Percentiles rank a stretch among this genome's conserved stretches.
These are phyloP conservation scores for Papilionanthe hybrid DNA, from an alignment of 116 monocot genomes.

Conservation along the genomic window DNA sequence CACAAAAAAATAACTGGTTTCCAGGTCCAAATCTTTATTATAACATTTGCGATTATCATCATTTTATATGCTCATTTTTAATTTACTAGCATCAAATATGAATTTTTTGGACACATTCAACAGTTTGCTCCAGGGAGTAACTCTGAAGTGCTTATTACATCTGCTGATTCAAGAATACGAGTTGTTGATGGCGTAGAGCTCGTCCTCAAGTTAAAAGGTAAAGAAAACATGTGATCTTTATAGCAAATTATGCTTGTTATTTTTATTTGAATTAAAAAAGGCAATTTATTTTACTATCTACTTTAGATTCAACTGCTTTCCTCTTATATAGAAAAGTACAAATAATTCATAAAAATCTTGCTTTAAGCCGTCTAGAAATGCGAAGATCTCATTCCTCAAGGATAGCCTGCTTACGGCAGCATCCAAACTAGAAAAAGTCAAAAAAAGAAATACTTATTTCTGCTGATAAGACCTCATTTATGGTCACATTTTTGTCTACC, in stretches of 20 bases:
- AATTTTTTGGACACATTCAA: constrained; percentile 15
- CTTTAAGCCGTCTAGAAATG: no score
- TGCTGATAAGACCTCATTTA: no score
- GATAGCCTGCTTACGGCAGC: no score
- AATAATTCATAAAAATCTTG: no score
- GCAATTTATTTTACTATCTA: background rate
- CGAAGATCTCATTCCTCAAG: no score
- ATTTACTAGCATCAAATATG: constrained; percentile 1
- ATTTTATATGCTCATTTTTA: background rate
- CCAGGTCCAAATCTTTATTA: constrained; percentile 19
- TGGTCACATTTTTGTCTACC: no score
- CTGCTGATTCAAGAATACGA: constrained; percentile 83
- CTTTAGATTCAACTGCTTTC: background rate
- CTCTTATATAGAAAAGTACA: no score
- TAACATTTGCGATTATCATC: no score
- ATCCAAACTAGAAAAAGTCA: no score
- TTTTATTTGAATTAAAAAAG: background rate
- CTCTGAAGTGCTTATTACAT: constrained; percentile 74
- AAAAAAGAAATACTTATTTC: no score
- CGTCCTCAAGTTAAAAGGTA: constrained; percentile 85
- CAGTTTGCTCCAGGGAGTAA: constrained; percentile 81
- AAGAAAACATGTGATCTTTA: background rate
- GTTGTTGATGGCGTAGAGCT: constrained; percentile 63
- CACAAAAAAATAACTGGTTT: constrained; percentile 62
- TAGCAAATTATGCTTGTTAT: background rate